Base-by-base conservation (phyloP, 768 basidiomycete species). In the Pisolithus orientalis region DNA sequence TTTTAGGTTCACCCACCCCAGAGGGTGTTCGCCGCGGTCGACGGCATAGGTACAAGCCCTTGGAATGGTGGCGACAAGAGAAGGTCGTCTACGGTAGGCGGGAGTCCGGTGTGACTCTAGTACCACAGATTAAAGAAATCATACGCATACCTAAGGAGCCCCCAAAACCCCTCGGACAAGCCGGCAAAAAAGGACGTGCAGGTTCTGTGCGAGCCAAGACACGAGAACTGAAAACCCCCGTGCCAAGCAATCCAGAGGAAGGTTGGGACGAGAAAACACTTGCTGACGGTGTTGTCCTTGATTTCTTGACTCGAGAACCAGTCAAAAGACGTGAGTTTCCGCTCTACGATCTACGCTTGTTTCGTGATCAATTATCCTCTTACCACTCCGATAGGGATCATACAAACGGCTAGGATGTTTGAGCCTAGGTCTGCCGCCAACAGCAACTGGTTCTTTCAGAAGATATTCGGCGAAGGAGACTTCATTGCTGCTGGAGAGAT, bases 21-120 rank as follows among this genome's bases (percentile, higher is more conserved):
- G 68, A 67, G 0, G 85, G 84, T 24, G 72, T 88, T 2, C 84
- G 93, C 16, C 83, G 87, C 47, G 85, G 90, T 29, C 71, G 72
- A 45, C 83, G 94, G 24, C 73, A 78, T 49, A 81, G 82, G 31
- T 83, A 81, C 59, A 71, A 71, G 46, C 95, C 94, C 4, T 73
- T 98, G 34, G 88, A 90, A 39, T 95, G 79, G 74, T 98, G 95
- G 95, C 81, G 93, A n/a, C 82, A 83, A 58, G 95, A 98, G 70
- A 85, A 83, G 56, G 79, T 92, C 24, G 84, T 94, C 2, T 97
- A 92, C 60, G 86, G 85, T 6, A 78, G 83, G 21, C 76, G 78
- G 11, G 70, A 76, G 8, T 75, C 75, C 6, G 79, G 74, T 24
- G 55, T 70, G 8, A 70, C 77, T 21, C 73, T 80, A 27, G 84